Base-by-base conservation (phyloP, 2,329 filamentous ascomycete species). In the Curvularia lunata region DNA sequence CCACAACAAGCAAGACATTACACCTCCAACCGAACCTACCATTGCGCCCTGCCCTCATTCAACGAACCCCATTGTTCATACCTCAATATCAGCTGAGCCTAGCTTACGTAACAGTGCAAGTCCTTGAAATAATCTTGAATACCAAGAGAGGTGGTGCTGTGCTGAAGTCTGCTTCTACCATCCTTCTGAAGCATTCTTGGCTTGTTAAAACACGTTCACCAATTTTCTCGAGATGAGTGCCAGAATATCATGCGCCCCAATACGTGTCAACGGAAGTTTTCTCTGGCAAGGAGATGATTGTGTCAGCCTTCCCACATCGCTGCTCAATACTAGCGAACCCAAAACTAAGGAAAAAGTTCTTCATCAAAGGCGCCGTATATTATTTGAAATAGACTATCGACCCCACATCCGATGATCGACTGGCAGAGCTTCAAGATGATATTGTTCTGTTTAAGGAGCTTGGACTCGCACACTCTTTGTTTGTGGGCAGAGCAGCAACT, bases 391-490 rank as follows among this genome's bases (percentile, higher is more conserved):
- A 13, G 19, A 38, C n/a, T 6, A 30, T 38, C 10, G 46, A 48
- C 19, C 30, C 46, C 12, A 48, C 27, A 13, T 48, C 46, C 0
- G 46, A 48, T 8, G 21, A 48, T 27, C 46, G 38, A 41, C 18
- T 51, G 4, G 23, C 49, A 27, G 40, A 56, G 38, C 54, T 63
- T 12, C 42, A 51, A 47, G 40, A 56, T 5, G 58, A 63, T 13
- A 18, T 61, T 13, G 10, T 16, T n/a, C 37, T 63, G 6, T 63
- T 59, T 28, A 56, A 54, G 18, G 61, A 61, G 19, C 32, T 63
- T 1, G 55, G 58, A 3, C 10, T 63, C 56, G 61, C 16, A 59
- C 58, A 10, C 41, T 63, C 2, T 56, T 56, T 21, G 47, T 63
- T 30, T 63, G 54, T 58, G 23, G 13, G 61, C 52, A 32, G 27